Evolutionary conservation across 495 filamentous ascomycete species (phyloP), one percentile per base, ranked within the genome.

Genomic region (Astrothelium subdiscretum): DNA sequence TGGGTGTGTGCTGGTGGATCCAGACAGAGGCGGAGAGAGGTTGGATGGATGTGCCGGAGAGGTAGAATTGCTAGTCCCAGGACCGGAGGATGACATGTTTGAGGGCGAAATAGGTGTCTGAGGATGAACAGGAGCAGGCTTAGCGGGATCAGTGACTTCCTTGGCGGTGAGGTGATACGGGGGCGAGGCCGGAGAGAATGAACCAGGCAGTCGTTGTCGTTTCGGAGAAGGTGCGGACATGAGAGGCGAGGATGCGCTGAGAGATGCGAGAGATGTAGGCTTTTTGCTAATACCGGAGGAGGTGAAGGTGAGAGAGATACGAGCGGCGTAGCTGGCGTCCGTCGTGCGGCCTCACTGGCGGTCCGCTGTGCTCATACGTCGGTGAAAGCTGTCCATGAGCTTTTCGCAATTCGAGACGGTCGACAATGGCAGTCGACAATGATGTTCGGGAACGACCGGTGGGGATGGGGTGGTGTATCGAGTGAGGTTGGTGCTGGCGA

Each of bases 31-130:
- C 27, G 71, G 68, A 57, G 74, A 74, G 60, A 68, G 69, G 59
- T 66, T 71, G 43, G 71, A 68, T 24, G 69, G 52, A 51, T 67
- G 68, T 63, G 68, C 57, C 26, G 65, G 62, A 64, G 68, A 69
- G 63, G 71, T 61, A 31, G 65, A 67, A 63, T 52, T 57, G 43
- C 60, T 69, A 67, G 69, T 65, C 31, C 67, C 24, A 18, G 63
- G 66, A 26, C 62, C 58, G 51, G 31, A 60, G 38, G 62, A 59
- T 38, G 69, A 70, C 62, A 71, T 72, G 60, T 69, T 65, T 59
- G 70, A 69, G 2, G 74, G 74, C 12, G 73, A 73, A 8, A 72
- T 76, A n/a, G 72, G 71, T 8, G 74, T 73, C 54, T 70, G 74
- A 31, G 70, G 70, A 6, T 72, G 71, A 35, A 68, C 63, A 59